Base-by-base conservation (phyloP, 2,329 filamentous ascomycete species). In the Trichoderma atrobrunneum region DNA sequence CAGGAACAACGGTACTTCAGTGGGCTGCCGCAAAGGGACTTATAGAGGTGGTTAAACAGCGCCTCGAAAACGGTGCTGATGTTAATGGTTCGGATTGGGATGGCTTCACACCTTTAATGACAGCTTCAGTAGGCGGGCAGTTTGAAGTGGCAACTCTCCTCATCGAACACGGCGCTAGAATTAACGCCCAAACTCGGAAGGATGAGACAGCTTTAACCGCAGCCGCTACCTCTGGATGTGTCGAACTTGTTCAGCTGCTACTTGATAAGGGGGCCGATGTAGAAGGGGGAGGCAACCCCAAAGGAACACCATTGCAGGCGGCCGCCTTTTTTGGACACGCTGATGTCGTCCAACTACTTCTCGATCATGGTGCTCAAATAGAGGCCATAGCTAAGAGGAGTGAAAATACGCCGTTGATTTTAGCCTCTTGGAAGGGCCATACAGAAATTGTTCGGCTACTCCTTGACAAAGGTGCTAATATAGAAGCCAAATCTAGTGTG, bases 21-120 rank as follows among this genome's bases (percentile, higher is more conserved):
- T 70, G 57, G 56, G 70, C 72, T 28, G 69, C 72, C 24, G n/a
- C n/a, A 26, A 64, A 70, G 2, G 73, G 70, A 16, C 14, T 72
- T 21, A 11, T 36, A 2, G 62, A 72, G 11, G 59, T 73, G 7
- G 71, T 67, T 8, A 65, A 62, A 26, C 30, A 73, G 8, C 70
- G 74, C 24, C 56, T 74, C 6, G 48, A 61, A 12, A 6, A 60
- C 6, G 61, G 66, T 5, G 57, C 68, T 16, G 24, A 72, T 30
- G 10, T 43, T 5, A 18, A 43, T 2, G 36, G 12, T 5, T 2
- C 16, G 0, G 12, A 56, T 21, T 7, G 48, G 8, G 10, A 48
- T 3, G 62, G 61, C 14, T 11, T 0, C n/a, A 24, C 43, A 21
- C 43, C n/a, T 12, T 21, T 51, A 12, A 11, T 51, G 0, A 0